Percentiles rank a stretch among this genome's conserved stretches.
Evolutionary conservation across 306 rosid species (phyloP).

Genomic region (Trifolium repens): DNA sequence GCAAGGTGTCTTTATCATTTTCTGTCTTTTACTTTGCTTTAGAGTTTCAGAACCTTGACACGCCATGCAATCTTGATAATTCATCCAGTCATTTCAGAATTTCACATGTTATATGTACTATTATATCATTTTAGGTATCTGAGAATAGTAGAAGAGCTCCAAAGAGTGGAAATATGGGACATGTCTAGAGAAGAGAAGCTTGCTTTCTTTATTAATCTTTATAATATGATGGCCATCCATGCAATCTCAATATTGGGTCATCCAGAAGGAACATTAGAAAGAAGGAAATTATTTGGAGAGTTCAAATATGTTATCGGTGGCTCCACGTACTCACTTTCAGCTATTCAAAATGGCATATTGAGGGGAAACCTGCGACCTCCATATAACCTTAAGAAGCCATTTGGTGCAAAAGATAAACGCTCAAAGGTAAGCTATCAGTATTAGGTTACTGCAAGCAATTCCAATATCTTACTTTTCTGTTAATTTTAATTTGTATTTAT

Average conservation of each 20-base stretch:
- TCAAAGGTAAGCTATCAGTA: constrained; percentile 51
- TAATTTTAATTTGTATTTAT: neutral
- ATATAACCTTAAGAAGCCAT: constrained; percentile 85
- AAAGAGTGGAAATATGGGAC: constrained; percentile 76
- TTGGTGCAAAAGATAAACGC: constrained; percentile 81
- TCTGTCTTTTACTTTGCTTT: constrained; percentile 10
- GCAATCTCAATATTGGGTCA: constrained; percentile 77
- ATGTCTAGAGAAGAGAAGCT: constrained; percentile 86
- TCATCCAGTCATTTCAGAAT: constrained; percentile 5
- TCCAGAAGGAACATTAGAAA: constrained; percentile 80
- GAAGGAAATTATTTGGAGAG: constrained; percentile 78
- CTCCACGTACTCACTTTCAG: constrained; percentile 80
- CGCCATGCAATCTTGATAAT: constrained; percentile 27
- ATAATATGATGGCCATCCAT: constrained; percentile 96
- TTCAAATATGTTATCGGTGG: constrained; percentile 88
- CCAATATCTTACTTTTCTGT: neutral
- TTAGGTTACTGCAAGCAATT: constrained; percentile 13
- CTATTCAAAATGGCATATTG: constrained; percentile 90
- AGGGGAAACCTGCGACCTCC: constrained; percentile 94
- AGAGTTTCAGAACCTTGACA: neutral
- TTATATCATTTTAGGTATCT: constrained; percentile 61
- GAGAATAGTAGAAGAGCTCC: constrained; percentile 94
- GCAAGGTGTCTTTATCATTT: constrained; percentile 67
- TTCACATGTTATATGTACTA: constrained; percentile 23
- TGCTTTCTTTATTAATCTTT: constrained; percentile 91